These are phyloP conservation scores for Starmerella lactis-condensi DNA, from an alignment of 805 yeast genomes.

Conservation along the genomic window DNA sequence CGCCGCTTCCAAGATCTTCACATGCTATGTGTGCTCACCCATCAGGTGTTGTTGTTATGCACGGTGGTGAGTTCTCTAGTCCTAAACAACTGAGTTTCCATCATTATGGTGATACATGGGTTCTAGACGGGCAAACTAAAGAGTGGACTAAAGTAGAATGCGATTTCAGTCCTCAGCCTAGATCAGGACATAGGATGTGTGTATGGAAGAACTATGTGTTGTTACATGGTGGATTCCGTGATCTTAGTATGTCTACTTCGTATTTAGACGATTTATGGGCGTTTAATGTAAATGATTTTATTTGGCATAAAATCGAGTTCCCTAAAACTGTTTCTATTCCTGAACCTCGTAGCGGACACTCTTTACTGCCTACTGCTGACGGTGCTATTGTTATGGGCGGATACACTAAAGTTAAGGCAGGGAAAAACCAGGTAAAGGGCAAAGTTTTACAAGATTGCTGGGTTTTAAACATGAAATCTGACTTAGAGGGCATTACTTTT, in stretches of 20 bases:
- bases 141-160: slow-evolving; percentile 81
- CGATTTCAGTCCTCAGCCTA: slow-evolving; percentile 40
- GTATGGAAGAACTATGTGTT: slow-evolving; percentile 81
- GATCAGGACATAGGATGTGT: slow-evolving; percentile 84
- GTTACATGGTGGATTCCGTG: slow-evolving; percentile 83
- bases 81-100: slow-evolving; percentile 92
- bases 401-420: slow-evolving; percentile 75
- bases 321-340: slow-evolving; percentile 68
- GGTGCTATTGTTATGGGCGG: slow-evolving; percentile 89
- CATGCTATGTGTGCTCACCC: slow-evolving; percentile 91
- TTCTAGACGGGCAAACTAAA: slow-evolving; percentile 60
- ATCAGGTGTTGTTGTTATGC: slow-evolving; percentile 63
- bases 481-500: slow-evolving; percentile 59
- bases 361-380: slow-evolving; percentile 54
- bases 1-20: slow-evolving; percentile 84
- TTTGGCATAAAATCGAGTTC: slow-evolving; percentile 79
- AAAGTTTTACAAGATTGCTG: slow-evolving; percentile 74
- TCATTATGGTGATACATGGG: slow-evolving; percentile 94
- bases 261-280: slow-evolving; percentile 80
- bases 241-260: slow-evolving; percentile 65
- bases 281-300: slow-evolving; percentile 72
- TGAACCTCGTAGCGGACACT: slow-evolving; percentile 87
- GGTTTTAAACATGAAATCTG: slow-evolving; percentile 72
- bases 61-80: slow-evolving; percentile 94
- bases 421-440: slow-evolving; percentile 73